Conservation (phyloP, 2,329 filamentous ascomycete genomes). For the Mariannaea elegans region DNA sequence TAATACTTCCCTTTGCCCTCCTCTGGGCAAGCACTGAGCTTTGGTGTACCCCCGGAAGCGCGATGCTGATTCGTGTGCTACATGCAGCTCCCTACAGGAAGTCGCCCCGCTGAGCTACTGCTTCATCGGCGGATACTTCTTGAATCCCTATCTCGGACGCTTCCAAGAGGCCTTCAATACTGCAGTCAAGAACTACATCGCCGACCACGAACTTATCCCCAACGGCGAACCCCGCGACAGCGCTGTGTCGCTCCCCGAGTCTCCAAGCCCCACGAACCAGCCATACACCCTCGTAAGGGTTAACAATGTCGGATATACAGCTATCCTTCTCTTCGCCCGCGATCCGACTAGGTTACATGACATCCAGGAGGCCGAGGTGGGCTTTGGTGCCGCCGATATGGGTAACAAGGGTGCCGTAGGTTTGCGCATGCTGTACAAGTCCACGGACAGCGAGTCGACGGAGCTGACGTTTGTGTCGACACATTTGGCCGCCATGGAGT, state of each 20-base stretch:
- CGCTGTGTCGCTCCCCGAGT: slow-evolving; percentile 17
- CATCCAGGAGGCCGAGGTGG: slow-evolving; percentile 82
- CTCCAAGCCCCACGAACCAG: slow-evolving; percentile 42
- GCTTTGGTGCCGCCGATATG: slow-evolving; percentile 87
- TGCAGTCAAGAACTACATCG: slow-evolving; percentile 52
- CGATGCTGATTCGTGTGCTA: slow-evolving; percentile 36
- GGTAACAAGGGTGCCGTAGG: slow-evolving; percentile 96
- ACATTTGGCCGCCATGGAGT: slow-evolving; percentile 90
- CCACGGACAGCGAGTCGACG: slow-evolving; percentile 51
- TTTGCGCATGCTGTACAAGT: slow-evolving; percentile 71
- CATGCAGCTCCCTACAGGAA: slow-evolving; percentile 81
- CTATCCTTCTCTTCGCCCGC: slow-evolving; percentile 83
- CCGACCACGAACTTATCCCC: slow-evolving; percentile 12
- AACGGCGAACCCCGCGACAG: slow-evolving; percentile 2
- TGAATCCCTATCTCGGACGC: slow-evolving; percentile 78
- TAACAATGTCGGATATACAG: slow-evolving; percentile 88
- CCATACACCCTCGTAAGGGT: slow-evolving; percentile 76
- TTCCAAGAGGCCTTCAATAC: slow-evolving; percentile 77
- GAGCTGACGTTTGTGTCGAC: slow-evolving; percentile 87
- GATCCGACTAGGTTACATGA: slow-evolving; percentile 67
- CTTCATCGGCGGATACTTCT: slow-evolving; percentile 84
- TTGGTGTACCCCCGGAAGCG: slow-evolving; percentile 21
- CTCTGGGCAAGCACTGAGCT: slow-evolving; percentile 4
- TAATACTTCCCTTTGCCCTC: neutral
- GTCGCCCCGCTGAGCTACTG: slow-evolving; percentile 84